Percentiles rank a stretch among this genome's conserved stretches.
phyloP scores from a whole-genome alignment of 306 rosid species.

The Hippophae gyantsensis region DNA sequence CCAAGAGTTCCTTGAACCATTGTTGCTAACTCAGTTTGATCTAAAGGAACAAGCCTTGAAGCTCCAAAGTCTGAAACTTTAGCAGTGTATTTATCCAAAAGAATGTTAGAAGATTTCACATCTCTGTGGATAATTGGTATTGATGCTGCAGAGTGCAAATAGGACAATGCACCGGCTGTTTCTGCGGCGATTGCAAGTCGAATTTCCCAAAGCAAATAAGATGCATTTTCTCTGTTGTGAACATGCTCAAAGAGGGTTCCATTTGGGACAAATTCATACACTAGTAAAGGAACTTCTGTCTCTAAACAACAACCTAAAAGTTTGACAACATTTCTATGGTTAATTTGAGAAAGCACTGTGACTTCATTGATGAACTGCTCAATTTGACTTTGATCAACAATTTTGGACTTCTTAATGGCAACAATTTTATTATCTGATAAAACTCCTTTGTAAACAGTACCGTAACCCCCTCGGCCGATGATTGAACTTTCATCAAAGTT shows the following conservation, averaged over 20 bases:
- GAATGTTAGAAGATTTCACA: neutral
- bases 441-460: neutral
- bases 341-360: neutral
- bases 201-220: neutral
- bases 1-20: neutral
- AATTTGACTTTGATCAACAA: neutral
- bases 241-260: neutral
- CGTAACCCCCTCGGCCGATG: neutral
- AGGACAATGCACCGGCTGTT: neutral
- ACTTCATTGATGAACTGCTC: constrained; percentile 1
- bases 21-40: neutral
- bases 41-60: neutral
- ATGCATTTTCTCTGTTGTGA: neutral
- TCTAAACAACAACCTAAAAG: neutral
- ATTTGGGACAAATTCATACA: neutral
- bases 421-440: neutral
- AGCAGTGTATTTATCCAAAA: neutral
- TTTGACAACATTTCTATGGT: neutral
- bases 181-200: neutral
- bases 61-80: constrained; percentile 4
- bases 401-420: constrained; percentile 3
- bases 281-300: neutral
- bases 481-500: neutral
- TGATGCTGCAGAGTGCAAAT: constrained; percentile 1
- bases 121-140: neutral